Percentiles rank a stretch among this genome's conserved stretches.
These are phyloP conservation scores for Hyphopichia wangnamkhiaoensis DNA, from an alignment of 1,139 yeast genomes.

Conservation along the genomic window DNA sequence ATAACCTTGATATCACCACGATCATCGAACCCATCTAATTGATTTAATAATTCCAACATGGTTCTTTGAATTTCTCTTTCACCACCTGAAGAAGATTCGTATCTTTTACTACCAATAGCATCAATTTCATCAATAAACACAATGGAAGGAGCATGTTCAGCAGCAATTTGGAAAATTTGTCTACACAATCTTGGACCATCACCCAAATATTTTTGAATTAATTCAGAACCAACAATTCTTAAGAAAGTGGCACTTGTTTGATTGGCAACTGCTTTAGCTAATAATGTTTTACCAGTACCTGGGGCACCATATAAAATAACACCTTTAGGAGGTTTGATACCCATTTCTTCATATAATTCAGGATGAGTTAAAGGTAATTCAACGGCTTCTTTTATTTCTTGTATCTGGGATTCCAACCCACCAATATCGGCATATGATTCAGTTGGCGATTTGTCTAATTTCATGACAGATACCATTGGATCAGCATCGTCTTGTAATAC, in stretches of 20 bases:
- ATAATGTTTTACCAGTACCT: slow-evolving; percentile 96
- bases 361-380: slow-evolving; percentile 98
- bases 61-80: slow-evolving; percentile 98
- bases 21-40: slow-evolving; percentile 97
- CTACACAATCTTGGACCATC: slow-evolving; percentile 96
- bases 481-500: slow-evolving; percentile 96
- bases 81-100: slow-evolving; percentile 95
- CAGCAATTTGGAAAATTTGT: slow-evolving; percentile 95
- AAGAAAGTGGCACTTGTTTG: slow-evolving; percentile 96
- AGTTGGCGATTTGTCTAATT: slow-evolving; percentile 94
- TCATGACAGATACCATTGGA: slow-evolving; percentile 98
- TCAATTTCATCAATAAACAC: slow-evolving; percentile 98
- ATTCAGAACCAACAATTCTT: slow-evolving; percentile 95
- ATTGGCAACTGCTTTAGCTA: slow-evolving; percentile 98
- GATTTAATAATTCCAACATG: slow-evolving; percentile 94
- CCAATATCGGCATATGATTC: slow-evolving; percentile 98
- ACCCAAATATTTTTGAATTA: slow-evolving; percentile 95
- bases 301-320: slow-evolving; percentile 98
- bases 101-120: slow-evolving; percentile 97
- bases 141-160: slow-evolving; percentile 96
- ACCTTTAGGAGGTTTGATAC: slow-evolving; percentile 98
- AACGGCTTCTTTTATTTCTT: slow-evolving; percentile 97
- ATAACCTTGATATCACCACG: slow-evolving; percentile 98
- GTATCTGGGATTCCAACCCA: slow-evolving; percentile 93
- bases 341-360: slow-evolving; percentile 98